Percentiles rank a stretch among this genome's conserved stretches.
Evolutionary conservation across 2,329 filamentous ascomycete species (phyloP).

Genomic region (Scytalidium lignicola): DNA sequence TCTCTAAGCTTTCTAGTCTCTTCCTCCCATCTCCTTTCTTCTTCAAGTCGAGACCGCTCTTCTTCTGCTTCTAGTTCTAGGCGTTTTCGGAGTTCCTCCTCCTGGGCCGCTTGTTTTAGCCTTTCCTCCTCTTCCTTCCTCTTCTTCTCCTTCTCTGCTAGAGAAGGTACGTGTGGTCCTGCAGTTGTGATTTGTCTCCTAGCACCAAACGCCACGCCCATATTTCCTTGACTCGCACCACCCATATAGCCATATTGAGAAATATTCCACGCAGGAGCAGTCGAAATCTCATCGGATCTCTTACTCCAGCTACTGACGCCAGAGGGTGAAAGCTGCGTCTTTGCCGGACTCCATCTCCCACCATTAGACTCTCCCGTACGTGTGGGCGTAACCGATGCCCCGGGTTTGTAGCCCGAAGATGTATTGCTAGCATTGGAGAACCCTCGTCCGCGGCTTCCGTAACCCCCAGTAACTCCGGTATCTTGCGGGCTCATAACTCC

Average conservation of each 20-base stretch:
- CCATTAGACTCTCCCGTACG: constrained; percentile 36
- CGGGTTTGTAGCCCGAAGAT: constrained; percentile 42
- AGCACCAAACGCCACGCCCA: constrained; percentile 88
- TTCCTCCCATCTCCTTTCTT: constrained; percentile 63
- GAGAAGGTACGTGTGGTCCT: constrained; percentile 69
- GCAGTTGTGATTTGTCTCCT: constrained; percentile 88
- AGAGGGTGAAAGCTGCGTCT: constrained; percentile 49
- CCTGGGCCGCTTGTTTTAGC: constrained; percentile 48
- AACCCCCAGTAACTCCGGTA: constrained; percentile 51
- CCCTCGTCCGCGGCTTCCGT: constrained; percentile 40
- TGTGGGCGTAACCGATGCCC: constrained; percentile 29
- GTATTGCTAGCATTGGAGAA: constrained; percentile 54
- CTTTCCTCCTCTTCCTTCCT: constrained; percentile 57
- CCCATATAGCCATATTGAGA: constrained; percentile 98
- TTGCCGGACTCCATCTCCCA: constrained; percentile 58
- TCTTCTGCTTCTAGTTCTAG: constrained; percentile 53
- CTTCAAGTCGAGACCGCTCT: constrained; percentile 53
- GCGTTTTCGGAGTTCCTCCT: constrained; percentile 42
- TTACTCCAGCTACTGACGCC: constrained; percentile 86
- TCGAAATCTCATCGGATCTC: constrained; percentile 72
- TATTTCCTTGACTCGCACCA: constrained; percentile 90
- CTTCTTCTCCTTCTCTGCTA: constrained; percentile 77
- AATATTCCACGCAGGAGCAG: constrained; percentile 94
- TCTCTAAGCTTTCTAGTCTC: constrained; percentile 57
- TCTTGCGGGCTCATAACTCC: constrained; percentile 59